Base-by-base conservation (phyloP, 805 yeast species). In the Candida ovalis region DNA sequence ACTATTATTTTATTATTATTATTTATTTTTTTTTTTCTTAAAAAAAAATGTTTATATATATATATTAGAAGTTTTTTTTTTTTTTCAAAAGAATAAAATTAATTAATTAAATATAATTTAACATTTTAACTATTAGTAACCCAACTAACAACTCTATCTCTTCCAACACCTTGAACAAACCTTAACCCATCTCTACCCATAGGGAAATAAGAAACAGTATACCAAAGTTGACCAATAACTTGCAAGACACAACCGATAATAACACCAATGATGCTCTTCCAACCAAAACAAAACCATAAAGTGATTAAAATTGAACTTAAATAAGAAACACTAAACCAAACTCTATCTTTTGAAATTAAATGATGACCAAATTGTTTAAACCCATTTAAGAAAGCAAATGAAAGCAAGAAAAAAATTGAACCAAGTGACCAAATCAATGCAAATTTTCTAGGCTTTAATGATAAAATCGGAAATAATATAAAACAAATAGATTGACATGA, bases 381-480 rank as follows among this genome's bases (percentile, higher is more conserved):
- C 0, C 98, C 98, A 70, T 88, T 96, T 27, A 90, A 70, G 5
- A 88, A 76, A 2, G 96, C 97, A 68, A 91, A 90, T 15, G 96
- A 86, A 4, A 85, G 64, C 33, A 91, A 82, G 65, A 91, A 90
- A 40, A 91, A 67, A 18, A 90, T 62, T 3, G 95, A 84, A 0
- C 96, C 97, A 69, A 90, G 73, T 2, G 96, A 78, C 97, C 97
- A 90, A 28, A 83, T 61, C 37, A 81, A 68, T 15, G 94, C 96
- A 61, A 90, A 90, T 66, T 91, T 90, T 45, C 90, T 74, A 8
- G 97, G 97, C 57, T 84, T 81, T 40, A 88, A 68, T 2, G 94
- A 89, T 50, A 90, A 70, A 13, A 90, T 84, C 0, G 97, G 97
- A 63, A 91, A 81, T 56, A 91, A 68, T 46, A 87, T 78, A 56